Percentiles rank a stretch among this genome's conserved stretches.
These are phyloP conservation scores for Leccinellum albellum DNA, from an alignment of 768 basidiomycete species.

Conservation along the genomic window DNA sequence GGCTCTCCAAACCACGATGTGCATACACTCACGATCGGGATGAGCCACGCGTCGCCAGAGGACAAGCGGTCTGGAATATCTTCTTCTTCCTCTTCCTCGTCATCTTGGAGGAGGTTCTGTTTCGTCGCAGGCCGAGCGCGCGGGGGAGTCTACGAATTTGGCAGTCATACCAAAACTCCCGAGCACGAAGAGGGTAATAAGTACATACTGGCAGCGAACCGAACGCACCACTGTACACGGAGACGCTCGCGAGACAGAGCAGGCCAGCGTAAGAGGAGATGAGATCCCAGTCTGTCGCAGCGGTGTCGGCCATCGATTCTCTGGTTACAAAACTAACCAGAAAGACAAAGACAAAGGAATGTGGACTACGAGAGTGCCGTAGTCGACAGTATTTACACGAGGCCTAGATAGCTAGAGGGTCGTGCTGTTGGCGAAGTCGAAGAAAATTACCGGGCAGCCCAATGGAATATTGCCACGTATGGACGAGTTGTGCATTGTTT, in stretches of 20 bases:
- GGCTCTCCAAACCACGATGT: background rate
- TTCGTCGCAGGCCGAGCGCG: background rate
- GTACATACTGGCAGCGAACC: conserved; percentile 61
- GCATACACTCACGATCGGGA: conserved; percentile 59
- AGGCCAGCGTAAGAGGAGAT: conserved; percentile 69
- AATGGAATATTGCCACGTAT: background rate
- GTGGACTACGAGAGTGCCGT: background rate
- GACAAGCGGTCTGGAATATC: conserved; percentile 58
- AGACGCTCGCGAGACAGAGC: conserved; percentile 56
- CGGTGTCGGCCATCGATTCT: conserved; percentile 9
- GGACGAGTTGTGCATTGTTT: conserved; percentile 20
- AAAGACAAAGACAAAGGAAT: conserved; percentile 1
- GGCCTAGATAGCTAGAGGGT: background rate
- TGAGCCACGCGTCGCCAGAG: conserved; percentile 66
- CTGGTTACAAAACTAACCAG: background rate
- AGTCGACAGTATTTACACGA: background rate
- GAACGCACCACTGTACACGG: conserved; percentile 68
- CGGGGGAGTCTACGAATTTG: conserved; percentile 7
- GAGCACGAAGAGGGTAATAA: background rate
- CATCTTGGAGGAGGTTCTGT: conserved; percentile 32
- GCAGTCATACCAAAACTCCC: background rate
- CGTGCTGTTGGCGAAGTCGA: background rate
- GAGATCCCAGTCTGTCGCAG: conserved; percentile 48
- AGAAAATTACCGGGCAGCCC: no score
- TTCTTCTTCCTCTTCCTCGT: conserved; percentile 50